Evolutionary conservation across 768 basidiomycete genomes (phyloP).

Genomic region (Chalciporus sphaerocephalus): DNA sequence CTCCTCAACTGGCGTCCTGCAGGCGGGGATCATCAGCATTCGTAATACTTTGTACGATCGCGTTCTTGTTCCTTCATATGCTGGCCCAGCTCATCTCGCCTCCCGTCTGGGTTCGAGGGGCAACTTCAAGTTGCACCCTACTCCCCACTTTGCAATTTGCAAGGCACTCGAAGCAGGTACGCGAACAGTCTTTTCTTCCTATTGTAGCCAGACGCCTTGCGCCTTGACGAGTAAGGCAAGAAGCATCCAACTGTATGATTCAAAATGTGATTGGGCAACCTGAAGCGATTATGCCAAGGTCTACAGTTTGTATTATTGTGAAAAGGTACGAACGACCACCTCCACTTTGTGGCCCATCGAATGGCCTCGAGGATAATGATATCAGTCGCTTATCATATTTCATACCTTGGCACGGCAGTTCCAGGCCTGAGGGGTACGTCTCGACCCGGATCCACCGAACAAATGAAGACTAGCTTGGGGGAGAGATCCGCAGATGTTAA

Average conservation of each 20-base stretch:
- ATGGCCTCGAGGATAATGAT: neutral
- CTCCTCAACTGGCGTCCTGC: slow-evolving; percentile 2
- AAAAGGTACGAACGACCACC: no score
- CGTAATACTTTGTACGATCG: neutral
- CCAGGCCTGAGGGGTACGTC: neutral
- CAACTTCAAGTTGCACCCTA: slow-evolving; percentile 4
- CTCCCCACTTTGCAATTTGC: slow-evolving; percentile 1
- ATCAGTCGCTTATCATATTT: neutral
- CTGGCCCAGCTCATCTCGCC: slow-evolving; percentile 19
- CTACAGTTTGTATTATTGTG: slow-evolving; percentile 2
- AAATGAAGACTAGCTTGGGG: neutral
- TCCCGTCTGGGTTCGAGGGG: slow-evolving; percentile 14
- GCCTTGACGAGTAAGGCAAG: slow-evolving; percentile 16
- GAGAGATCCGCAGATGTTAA: neutral
- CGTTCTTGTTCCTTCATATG: neutral
- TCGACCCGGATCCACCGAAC: neutral
- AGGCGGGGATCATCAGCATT: slow-evolving; percentile 27
- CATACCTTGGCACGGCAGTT: neutral
- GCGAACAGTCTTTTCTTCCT: slow-evolving; percentile 8
- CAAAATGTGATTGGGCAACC: neutral
- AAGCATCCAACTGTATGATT: slow-evolving; percentile 3
- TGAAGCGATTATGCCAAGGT: slow-evolving; percentile 4
- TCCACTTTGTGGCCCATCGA: neutral
- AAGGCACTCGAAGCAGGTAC: slow-evolving; percentile 13
- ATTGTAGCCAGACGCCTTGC: slow-evolving; percentile 14